Base-by-base conservation (phyloP, 371 early-diverging fungal genomes). In the Smittium mucronatum region DNA sequence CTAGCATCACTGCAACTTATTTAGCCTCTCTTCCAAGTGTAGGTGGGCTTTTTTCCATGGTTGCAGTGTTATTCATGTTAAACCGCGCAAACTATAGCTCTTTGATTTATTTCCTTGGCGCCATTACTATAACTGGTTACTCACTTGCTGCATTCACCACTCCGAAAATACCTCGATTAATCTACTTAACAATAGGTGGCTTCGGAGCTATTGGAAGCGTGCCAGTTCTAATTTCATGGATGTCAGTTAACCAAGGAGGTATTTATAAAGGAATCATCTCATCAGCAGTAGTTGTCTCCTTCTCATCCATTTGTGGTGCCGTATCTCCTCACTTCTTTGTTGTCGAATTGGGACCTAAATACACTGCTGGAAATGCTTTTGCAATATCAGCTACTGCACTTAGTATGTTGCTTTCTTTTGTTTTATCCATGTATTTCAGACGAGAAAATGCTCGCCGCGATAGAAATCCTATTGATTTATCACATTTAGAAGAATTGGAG, bases 221-320 rank as follows among this genome's bases (percentile, higher is more conserved):
- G 2, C 16, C 64, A 64, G 5, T 64, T 15, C 21, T 31, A 33
- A 26, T 64, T 11, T 28, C 28, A 26, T 64, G 64, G 64, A 36
- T 36, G 15, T 64, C 64, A 29, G 64, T 64, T 2, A 64, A 64
- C 64, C 34, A 33, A 26, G 64, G 64, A 26, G 64, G 64, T 36
- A 64, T 64, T 64, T 33, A 33, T 30, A 64, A 64, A 30, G 36
- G 64, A 8, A 33, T 64, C 21, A 64, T 64, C 2, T 15, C 64
- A 16, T 64, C 64, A 29, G 64, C 64, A 34, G 2, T 64, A 16
- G 36, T 64, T 2, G 30, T 26, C 36, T 64, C 64, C 5, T 15
- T 29, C 15, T 16, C 26, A 34, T 28, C 15, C 2, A 33, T 64
- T 33, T 15, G 16, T 33, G 36, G 35, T 29, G 36, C 30, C 25